A percentile compares a stretch with the other conserved stretches of the same genome.
Evolutionary conservation across 495 filamentous ascomycete species (phyloP).

Genomic region (Trichoderma virens): DNA sequence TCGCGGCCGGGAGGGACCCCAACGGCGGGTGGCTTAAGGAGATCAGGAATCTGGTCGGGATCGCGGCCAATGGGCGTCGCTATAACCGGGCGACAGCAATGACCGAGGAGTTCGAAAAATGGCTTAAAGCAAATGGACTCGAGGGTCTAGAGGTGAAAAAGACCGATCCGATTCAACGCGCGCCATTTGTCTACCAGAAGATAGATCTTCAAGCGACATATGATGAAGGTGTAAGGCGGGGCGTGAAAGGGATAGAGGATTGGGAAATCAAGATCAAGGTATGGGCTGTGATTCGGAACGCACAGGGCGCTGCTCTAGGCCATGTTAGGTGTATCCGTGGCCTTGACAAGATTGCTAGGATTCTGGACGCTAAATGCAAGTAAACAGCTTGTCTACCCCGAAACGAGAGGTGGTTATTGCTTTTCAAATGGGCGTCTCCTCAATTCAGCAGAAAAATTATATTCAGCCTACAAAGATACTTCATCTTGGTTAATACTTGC

Average conservation of each 20-base stretch:
- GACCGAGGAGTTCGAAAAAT: neutral
- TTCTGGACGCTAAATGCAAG: neutral
- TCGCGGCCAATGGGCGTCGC: neutral
- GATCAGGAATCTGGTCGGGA: neutral
- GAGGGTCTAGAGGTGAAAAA: neutral
- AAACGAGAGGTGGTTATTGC: no score
- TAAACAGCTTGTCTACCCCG: neutral
- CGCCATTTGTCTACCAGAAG: neutral
- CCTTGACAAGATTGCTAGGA: neutral
- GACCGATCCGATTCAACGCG: neutral
- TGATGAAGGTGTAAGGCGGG: neutral
- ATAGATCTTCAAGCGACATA: neutral
- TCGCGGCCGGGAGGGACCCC: neutral
- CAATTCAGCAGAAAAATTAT: no score
- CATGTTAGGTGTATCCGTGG: neutral
- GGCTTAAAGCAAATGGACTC: neutral
- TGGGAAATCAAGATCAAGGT: neutral
- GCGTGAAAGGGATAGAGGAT: neutral
- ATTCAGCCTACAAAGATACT: no score
- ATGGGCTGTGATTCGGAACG: neutral
- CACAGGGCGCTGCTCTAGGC: neutral
- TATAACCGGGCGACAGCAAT: neutral
- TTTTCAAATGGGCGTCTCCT: no score
- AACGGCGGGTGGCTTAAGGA: neutral
- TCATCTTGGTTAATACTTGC: no score